phyloP scores from a whole-genome alignment of 495 filamentous ascomycete species.

The Aspergillus nidulans region DNA sequence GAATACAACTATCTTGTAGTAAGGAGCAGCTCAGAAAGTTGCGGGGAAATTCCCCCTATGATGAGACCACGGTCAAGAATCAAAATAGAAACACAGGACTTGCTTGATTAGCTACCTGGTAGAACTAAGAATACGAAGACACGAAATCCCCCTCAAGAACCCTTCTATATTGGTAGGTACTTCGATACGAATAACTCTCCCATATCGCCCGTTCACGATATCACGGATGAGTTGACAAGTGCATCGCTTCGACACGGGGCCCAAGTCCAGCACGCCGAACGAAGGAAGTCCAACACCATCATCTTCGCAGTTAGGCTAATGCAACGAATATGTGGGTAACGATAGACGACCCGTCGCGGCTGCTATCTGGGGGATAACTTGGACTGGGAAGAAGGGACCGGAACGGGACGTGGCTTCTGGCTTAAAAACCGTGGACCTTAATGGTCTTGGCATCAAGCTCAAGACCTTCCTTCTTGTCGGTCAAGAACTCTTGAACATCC shows the following conservation, averaged over 20 bases:
- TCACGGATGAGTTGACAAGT: conserved; percentile 21
- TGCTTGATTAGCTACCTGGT: conserved; percentile 5
- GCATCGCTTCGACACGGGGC: conserved; percentile 30
- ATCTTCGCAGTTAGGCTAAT: conserved; percentile 19
- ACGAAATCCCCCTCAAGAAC: conserved; percentile 8
- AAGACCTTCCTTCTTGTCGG: conserved; percentile 88
- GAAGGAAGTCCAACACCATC: conserved; percentile 22
- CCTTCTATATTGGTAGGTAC: conserved; percentile 9
- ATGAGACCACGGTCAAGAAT: background rate
- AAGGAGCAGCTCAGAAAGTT: too few relatives aligned
- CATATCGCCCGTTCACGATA: conserved; percentile 19
- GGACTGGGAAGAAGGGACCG: conserved; percentile 42
- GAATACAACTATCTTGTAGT: too few relatives aligned
- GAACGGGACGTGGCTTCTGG: conserved; percentile 40
- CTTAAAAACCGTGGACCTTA: conserved; percentile 69
- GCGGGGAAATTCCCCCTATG: too few relatives aligned
- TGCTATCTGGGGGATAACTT: conserved; percentile 36
- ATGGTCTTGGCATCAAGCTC: conserved; percentile 94
- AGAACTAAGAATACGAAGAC: conserved; percentile 6
- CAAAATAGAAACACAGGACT: background rate
- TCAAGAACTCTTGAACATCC: conserved; percentile 96
- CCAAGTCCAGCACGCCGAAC: conserved; percentile 36
- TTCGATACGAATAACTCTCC: conserved; percentile 16
- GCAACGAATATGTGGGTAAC: conserved; percentile 13
- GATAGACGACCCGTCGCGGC: conserved; percentile 27